Evolutionary conservation across 768 basidiomycete species (phyloP).

Genomic region (Candolleomyces eurysporus): DNA sequence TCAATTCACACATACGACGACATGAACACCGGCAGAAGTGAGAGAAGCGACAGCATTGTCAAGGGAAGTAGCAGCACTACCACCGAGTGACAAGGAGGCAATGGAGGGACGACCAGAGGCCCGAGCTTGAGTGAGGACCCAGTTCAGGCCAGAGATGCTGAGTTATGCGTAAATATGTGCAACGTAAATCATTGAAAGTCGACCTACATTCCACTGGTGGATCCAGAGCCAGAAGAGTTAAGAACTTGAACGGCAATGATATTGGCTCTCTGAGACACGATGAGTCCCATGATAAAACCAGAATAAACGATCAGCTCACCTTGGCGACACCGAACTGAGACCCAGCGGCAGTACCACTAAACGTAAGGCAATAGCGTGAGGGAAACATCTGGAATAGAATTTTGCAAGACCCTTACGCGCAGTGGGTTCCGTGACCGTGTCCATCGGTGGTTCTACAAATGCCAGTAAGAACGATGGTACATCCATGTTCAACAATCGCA

Average conservation of each 20-base stretch:
- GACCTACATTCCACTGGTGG: conserved; percentile 15
- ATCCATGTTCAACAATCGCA: not conserved
- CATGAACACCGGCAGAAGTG: not conserved
- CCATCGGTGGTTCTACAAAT: conserved; percentile 23
- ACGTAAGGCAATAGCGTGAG: too few relatives aligned
- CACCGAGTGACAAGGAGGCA: conserved; percentile 33
- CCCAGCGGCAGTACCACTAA: conserved; percentile 25
- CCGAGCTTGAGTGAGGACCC: conserved; percentile 18
- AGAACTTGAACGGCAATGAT: conserved; percentile 43
- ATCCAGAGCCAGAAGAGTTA: conserved; percentile 24
- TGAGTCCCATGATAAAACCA: too few relatives aligned
- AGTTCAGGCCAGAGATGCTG: conserved; percentile 28
- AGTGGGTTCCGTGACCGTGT: conserved; percentile 40
- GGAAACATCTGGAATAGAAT: not conserved
- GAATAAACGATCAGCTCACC: too few relatives aligned
- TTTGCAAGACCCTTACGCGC: conserved; percentile 17
- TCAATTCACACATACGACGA: not conserved
- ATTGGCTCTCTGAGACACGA: conserved; percentile 19
- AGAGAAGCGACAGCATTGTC: conserved; percentile 28
- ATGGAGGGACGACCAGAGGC: conserved; percentile 24
- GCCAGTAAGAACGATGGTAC: not conserved
- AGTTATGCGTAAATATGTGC: too few relatives aligned
- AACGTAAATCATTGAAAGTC: too few relatives aligned
- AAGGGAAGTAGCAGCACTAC: conserved; percentile 20
- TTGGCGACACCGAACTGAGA: conserved; percentile 23